A percentile compares a stretch with the other conserved stretches of the same genome.
phyloP scores from a whole-genome alignment of 1,139 yeast genomes.

The Nakaseomyces uthaithaninus region DNA sequence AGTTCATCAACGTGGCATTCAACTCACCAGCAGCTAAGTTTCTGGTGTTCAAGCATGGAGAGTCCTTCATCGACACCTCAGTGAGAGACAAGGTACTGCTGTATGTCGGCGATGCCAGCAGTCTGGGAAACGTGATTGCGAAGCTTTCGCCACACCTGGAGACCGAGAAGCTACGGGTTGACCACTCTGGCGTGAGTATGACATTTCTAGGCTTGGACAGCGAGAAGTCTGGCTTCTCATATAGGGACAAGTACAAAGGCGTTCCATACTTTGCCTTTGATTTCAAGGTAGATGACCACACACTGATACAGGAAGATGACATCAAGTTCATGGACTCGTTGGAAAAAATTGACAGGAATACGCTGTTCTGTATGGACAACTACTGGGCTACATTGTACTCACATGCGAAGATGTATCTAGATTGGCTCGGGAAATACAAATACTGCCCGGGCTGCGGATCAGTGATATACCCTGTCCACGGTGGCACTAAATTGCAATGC shows the following conservation, averaged over 20 bases:
- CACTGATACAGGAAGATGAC: conserved; percentile 14
- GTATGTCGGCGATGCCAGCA: conserved; percentile 14
- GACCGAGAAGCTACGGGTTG: conserved; percentile 16
- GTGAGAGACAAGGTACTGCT: conserved; percentile 8
- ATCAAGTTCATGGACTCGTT: conserved; percentile 9
- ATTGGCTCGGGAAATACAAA: conserved; percentile 69
- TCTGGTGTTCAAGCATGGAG: conserved; percentile 40
- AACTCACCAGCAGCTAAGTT: conserved; percentile 48
- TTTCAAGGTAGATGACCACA: conserved; percentile 34
- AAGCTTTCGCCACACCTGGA: conserved; percentile 16
- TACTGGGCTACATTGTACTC: conserved; percentile 62
- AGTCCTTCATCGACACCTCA: conserved; percentile 13
- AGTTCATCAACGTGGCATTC: conserved; percentile 49
- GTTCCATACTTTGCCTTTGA: conserved; percentile 75
- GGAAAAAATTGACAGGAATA: conserved; percentile 13
- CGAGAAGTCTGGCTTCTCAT: conserved; percentile 30
- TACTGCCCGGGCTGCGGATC: conserved; percentile 89
- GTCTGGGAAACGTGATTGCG: conserved; percentile 14
- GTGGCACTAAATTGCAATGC: conserved; percentile 75
- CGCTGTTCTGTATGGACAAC: conserved; percentile 27
- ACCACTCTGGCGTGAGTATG: conserved; percentile 27
- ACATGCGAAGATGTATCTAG: conserved; percentile 77
- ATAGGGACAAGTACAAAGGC: conserved; percentile 51
- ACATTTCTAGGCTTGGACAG: conserved; percentile 61
- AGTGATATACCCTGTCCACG: conserved; percentile 60